Evolutionary conservation across 1,139 yeast genomes (phyloP), one percentile per base, ranked within the genome.

Genomic region (Scheffersomyces illinoinensis): DNA sequence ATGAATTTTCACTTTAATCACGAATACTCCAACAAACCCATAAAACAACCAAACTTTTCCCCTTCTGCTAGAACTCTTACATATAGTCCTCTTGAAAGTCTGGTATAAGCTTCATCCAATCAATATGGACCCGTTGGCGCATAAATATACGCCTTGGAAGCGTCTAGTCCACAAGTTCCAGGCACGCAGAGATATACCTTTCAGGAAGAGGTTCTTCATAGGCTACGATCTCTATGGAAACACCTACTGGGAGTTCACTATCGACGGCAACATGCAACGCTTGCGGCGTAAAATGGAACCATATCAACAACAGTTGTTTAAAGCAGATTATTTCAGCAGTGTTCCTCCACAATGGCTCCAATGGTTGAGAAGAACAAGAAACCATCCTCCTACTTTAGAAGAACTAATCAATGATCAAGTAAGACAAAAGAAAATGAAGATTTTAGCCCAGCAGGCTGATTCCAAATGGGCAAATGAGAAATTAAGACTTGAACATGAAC

Each of bases 151-250:
- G 18, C 71, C 71, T 53, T 72, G 77, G 71, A 79, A 75, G 67
- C 83, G 84, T 60, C 62, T 86, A 1, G 76, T 82, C 60, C 86
- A 84, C 71, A 78, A 77, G 66, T 90, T 88, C 85, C 84, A 83
- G 66, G 80, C 93, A 0, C 74, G 89, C 10, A 73, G 89, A 51
- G 84, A 78, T 56, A 81, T 90, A 5, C 96, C 96, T 0, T 86
- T 89, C 71, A 81, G 91, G 57, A 77, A 76, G 61, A 76, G 75
- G 67, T 86, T 82, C 66, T 85, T 86, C 62, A 74, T 85, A n/a
- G 86, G 97, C 10, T 90, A 90, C 69, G 97, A 91, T 68, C 77
- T 91, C 20, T 87, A 86, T 54, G 97, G 96, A 4, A 91, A 91
- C 70, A 87, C 95, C 3, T 91, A 88, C 72, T 91, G 96, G 96